phyloP scores from a whole-genome alignment of 805 yeast species.

The Zygosaccharomyces siamensis region DNA sequence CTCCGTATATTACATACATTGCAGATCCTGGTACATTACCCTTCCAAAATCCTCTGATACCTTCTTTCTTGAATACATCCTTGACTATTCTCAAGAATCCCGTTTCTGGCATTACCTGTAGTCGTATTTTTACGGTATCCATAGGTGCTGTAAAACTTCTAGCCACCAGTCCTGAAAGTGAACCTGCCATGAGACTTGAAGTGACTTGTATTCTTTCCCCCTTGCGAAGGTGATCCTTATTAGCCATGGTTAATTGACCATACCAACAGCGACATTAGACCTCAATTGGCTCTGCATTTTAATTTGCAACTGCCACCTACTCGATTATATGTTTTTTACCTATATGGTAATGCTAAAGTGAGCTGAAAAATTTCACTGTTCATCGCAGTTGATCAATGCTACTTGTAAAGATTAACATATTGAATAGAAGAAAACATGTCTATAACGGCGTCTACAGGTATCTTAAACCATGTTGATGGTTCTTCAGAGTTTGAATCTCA shows the following conservation, averaged over 20 bases:
- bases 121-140: constrained; percentile 33
- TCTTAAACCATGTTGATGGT: constrained; percentile 69
- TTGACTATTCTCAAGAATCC: constrained; percentile 34
- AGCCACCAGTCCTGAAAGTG: constrained; percentile 59
- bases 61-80: constrained; percentile 56
- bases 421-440: constrained; percentile 3
- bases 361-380: background rate
- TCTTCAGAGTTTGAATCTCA: constrained; percentile 57
- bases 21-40: constrained; percentile 91
- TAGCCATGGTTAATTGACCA: constrained; percentile 5
- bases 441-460: constrained; percentile 18
- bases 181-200: constrained; percentile 64
- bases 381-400: background rate
- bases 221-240: constrained; percentile 42
- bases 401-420: background rate
- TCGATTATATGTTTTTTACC: background rate
- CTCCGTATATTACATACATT: constrained; percentile 82
- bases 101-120: constrained; percentile 22
- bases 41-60: constrained; percentile 80
- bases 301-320: background rate
- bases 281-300: background rate
- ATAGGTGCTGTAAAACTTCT: constrained; percentile 39
- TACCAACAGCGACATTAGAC: background rate
- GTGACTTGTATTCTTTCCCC: constrained; percentile 49
- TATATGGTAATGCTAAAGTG: background rate